Evolutionary conservation across 1,284 basidiomycete genomes (phyloP), one percentile per base, ranked within the genome.

Genomic region (Anthracocystis walkeri): DNA sequence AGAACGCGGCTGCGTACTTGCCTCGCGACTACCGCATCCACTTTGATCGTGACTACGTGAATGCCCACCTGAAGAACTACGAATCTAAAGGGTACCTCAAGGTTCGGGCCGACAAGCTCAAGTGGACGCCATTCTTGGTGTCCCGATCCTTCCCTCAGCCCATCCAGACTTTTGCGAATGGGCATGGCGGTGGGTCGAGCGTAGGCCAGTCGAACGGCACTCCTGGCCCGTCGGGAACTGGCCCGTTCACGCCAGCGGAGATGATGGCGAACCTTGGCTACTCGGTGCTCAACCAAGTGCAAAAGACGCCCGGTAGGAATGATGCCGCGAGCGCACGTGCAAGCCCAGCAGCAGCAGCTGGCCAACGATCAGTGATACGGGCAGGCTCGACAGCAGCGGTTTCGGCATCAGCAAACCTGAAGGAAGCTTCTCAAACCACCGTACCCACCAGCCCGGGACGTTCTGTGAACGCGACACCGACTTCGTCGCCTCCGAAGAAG

Each of bases 71-170:
- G 59, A 89, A 88, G 58, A 85, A 84, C 44, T 93, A 93, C 89
- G 91, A 92, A 75, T 86, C 87, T 21, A 98, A 96, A 85, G 92
- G 91, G 0, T 92, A 95, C 81, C 82, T 95, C 67, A 89, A 87
- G 78, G 88, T 99, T 56, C 90, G 90, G 71, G 91, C 94, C 0
- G 93, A 95, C 80, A 91, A 91, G 84, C 88, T 99, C 69, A 94
- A 94, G 82, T 99, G 97, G 93, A 95, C 92, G 70, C 96, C 96
- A 6, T 98, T 97, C 87, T 87, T 97, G 44, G 86, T 95, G 41
- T 88, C 91, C 7, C 87, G 90, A 68, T 88, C 81, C 1, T 79
- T 81, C 49, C 78, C 71, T 2, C 75, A 75, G 54, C 71, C 67
- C 2, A 60, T 74, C 11, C 21, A 41, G 6, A 29, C 61, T 23